These are phyloP conservation scores for Conringia planisiliqua DNA, from an alignment of 345 rosid genomes.

Conservation along the genomic window DNA sequence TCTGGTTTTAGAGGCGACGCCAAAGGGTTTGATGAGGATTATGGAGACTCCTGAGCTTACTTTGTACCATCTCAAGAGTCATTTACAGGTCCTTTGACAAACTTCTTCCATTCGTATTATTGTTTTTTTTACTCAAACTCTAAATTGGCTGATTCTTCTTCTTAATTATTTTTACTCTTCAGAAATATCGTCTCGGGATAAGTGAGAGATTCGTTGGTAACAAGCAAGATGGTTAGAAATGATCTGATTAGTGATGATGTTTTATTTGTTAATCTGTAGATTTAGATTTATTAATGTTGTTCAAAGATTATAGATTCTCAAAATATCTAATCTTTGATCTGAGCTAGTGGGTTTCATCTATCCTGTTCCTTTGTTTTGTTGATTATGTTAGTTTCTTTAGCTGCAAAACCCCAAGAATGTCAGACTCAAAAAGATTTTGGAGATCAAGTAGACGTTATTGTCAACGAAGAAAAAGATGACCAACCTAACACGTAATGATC, in stretches of 20 bases:
- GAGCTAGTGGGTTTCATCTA: too few relatives aligned
- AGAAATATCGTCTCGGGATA: not conserved
- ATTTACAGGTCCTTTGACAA: not conserved
- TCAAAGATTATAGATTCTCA: too few relatives aligned
- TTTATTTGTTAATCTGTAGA: too few relatives aligned
- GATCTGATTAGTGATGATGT: not conserved
- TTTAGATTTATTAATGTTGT: too few relatives aligned
- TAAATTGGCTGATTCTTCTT: not conserved
- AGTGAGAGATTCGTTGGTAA: not conserved
- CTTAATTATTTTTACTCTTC: not conserved
- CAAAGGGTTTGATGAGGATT: slow-evolving; percentile 51
- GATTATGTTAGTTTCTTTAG: too few relatives aligned
- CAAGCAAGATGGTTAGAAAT: not conserved
- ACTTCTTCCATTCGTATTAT: not conserved
- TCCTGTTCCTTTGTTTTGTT: too few relatives aligned
- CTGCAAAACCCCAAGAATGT: not conserved
- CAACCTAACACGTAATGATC: not conserved
- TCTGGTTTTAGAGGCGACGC: not conserved
- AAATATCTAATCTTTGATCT: too few relatives aligned
- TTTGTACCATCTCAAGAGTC: slow-evolving; percentile 8
- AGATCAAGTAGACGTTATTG: not conserved
- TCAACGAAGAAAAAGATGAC: not conserved
- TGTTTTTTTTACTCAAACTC: not conserved
- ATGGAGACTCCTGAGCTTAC: slow-evolving; percentile 85
- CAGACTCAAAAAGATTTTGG: not conserved